Conservation (phyloP, 2,329 filamentous ascomycete species). For the Didymella glomerata region DNA sequence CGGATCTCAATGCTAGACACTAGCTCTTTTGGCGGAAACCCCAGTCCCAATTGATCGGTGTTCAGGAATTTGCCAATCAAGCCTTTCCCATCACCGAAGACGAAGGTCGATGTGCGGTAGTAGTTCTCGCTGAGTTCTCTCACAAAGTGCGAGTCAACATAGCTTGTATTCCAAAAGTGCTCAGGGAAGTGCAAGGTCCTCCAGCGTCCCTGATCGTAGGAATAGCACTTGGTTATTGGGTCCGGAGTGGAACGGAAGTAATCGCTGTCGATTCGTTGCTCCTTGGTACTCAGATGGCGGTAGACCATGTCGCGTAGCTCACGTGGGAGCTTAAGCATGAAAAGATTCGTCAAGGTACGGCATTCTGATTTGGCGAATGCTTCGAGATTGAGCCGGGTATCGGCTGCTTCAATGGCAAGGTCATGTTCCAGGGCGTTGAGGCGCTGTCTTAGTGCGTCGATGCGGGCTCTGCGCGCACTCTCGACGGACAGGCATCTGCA, state of each 20-base stretch:
- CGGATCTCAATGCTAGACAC: slow-evolving; percentile 27
- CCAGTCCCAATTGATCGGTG: slow-evolving; percentile 26
- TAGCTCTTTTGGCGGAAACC: slow-evolving; percentile 20
- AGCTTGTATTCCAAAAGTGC: slow-evolving; percentile 28
- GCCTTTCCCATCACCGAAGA: slow-evolving; percentile 29
- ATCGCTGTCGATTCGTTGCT: slow-evolving; percentile 29
- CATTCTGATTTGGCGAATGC: slow-evolving; percentile 30
- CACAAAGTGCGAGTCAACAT: slow-evolving; percentile 17
- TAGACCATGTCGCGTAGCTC: slow-evolving; percentile 36
- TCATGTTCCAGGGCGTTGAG: slow-evolving; percentile 13
- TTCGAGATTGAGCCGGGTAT: slow-evolving; percentile 12
- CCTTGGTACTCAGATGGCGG: slow-evolving; percentile 23
- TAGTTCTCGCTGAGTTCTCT: slow-evolving; percentile 30
- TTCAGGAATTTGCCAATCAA: slow-evolving; percentile 28
- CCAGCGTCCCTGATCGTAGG: slow-evolving; percentile 28
- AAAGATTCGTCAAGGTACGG: slow-evolving; percentile 11
- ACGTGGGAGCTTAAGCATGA: slow-evolving; percentile 26
- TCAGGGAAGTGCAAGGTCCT: slow-evolving; percentile 28
- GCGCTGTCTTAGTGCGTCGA: slow-evolving; percentile 2
- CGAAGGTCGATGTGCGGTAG: slow-evolving; percentile 31
- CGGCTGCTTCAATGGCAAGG: slow-evolving; percentile 15
- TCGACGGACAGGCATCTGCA: slow-evolving; percentile 9
- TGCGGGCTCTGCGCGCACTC: not conserved
- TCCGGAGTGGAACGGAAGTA: slow-evolving; percentile 33
- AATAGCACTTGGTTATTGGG: slow-evolving; percentile 28